phyloP scores from a whole-genome alignment of 331 rosid genomes.

The Malus hybrid region DNA sequence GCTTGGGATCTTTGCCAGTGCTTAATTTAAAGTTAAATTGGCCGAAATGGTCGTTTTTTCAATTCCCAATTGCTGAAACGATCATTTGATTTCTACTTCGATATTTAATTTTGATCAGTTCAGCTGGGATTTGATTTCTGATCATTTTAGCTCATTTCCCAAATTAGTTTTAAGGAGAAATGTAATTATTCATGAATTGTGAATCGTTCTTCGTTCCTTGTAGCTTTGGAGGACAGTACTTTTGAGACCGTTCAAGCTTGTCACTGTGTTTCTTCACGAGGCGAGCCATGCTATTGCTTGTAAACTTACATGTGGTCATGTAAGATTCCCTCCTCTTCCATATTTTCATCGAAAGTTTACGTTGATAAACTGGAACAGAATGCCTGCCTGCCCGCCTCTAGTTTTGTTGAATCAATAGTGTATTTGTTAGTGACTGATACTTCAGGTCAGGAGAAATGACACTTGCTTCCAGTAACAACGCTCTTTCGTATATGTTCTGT shows the following conservation, averaged over 20 bases:
- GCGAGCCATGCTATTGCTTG: constrained; percentile 37
- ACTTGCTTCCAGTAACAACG: background rate
- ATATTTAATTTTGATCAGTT: too few relatives aligned
- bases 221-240: constrained; percentile 33
- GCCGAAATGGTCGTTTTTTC: background rate
- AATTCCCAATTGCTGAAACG: too few relatives aligned
- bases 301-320: constrained; percentile 33
- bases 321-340: constrained; percentile 3
- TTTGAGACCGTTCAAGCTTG: constrained; percentile 31
- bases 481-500: background rate
- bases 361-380: background rate
- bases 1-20: background rate
- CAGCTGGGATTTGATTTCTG: too few relatives aligned
- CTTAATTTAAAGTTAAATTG: background rate
- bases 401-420: background rate
- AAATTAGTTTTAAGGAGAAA: too few relatives aligned
- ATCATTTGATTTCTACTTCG: too few relatives aligned
- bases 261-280: constrained; percentile 34
- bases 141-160: too few relatives aligned
- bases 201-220: background rate
- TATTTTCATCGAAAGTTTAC: background rate
- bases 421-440: background rate
- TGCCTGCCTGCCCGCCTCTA: background rate
- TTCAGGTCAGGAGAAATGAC: background rate
- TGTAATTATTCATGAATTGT: background rate